Conservation (phyloP, 768 basidiomycete genomes). For the Dioszegia aurantiaca region DNA sequence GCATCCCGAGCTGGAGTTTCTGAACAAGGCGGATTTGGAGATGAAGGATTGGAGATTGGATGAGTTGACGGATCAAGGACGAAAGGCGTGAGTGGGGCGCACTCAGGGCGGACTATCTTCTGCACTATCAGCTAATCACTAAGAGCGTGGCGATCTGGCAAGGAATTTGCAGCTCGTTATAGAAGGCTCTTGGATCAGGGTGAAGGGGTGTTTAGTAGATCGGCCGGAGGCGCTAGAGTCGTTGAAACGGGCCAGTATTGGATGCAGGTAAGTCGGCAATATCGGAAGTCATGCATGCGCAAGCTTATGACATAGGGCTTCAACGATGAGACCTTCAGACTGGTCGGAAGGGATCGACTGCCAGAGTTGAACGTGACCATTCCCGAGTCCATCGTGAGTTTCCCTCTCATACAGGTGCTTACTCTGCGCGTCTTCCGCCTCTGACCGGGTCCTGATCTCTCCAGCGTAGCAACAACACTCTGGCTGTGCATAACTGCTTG, state of each 20-base stretch:
- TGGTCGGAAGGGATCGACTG: slow-evolving; percentile 11
- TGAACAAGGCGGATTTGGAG: slow-evolving; percentile 31
- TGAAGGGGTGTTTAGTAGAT: slow-evolving; percentile 31
- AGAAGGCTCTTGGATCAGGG: slow-evolving; percentile 12
- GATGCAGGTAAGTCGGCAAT: slow-evolving; percentile 32
- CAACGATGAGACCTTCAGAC: slow-evolving; percentile 28
- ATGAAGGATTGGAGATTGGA: slow-evolving; percentile 40
- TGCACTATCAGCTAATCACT: slow-evolving; percentile 2
- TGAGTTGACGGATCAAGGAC: slow-evolving; percentile 39
- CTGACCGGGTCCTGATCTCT: not conserved
- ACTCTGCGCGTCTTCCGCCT: no score
- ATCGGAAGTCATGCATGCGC: no score
- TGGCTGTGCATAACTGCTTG: slow-evolving; percentile 44
- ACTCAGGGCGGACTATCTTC: not conserved
- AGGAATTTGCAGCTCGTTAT: slow-evolving; percentile 25
- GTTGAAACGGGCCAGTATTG: slow-evolving; percentile 42
- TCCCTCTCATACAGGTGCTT: not conserved
- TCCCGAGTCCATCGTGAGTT: slow-evolving; percentile 32
- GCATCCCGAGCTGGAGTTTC: slow-evolving; percentile 41
- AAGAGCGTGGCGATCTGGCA: slow-evolving; percentile 42
- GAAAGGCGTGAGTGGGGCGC: slow-evolving; percentile 34
- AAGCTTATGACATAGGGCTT: slow-evolving; percentile 26
- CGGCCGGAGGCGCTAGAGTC: slow-evolving; percentile 30
- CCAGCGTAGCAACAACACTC: slow-evolving; percentile 42
- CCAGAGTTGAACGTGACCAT: slow-evolving; percentile 34